Conservation (phyloP, 345 rosid species). For the Durio zibethinus region DNA sequence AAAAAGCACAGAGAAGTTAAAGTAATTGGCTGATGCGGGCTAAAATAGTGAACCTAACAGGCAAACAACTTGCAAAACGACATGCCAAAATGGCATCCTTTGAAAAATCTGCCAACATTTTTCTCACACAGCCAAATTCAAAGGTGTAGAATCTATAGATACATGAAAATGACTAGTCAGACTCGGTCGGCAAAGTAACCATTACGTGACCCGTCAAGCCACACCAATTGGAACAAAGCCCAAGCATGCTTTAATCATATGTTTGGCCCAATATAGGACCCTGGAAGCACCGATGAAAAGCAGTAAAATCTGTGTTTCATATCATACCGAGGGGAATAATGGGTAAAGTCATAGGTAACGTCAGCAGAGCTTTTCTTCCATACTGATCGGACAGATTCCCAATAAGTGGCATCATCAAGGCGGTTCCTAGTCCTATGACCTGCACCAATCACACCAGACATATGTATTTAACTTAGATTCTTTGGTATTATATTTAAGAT, state of each 20-base stretch:
- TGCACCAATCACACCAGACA: conserved; percentile 17
- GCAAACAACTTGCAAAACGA: not conserved
- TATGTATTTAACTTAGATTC: too few relatives aligned
- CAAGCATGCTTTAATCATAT: not conserved
- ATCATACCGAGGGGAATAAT: conserved; percentile 47
- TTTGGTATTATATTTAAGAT: too few relatives aligned
- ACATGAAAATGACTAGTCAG: not conserved
- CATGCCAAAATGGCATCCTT: not conserved
- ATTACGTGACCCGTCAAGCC: not conserved
- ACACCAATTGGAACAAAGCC: not conserved
- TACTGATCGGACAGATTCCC: conserved; percentile 61
- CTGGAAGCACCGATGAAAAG: not conserved
- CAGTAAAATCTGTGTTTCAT: not conserved
- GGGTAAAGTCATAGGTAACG: conserved; percentile 50
- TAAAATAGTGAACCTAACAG: not conserved
- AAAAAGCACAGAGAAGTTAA: not conserved
- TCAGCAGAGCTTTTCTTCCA: conserved; percentile 64
- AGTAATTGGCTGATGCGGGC: not conserved
- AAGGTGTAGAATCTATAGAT: too few relatives aligned
- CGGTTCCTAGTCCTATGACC: conserved; percentile 57
- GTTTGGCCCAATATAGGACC: not conserved
- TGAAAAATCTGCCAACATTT: not conserved
- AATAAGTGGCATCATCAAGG: conserved; percentile 52
- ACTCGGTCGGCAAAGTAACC: not conserved
- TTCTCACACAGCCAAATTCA: not conserved